A percentile compares a stretch with the other conserved stretches of the same genome.
phyloP scores from a whole-genome alignment of 495 filamentous ascomycete species.

The Penicillium simplicissimum region DNA sequence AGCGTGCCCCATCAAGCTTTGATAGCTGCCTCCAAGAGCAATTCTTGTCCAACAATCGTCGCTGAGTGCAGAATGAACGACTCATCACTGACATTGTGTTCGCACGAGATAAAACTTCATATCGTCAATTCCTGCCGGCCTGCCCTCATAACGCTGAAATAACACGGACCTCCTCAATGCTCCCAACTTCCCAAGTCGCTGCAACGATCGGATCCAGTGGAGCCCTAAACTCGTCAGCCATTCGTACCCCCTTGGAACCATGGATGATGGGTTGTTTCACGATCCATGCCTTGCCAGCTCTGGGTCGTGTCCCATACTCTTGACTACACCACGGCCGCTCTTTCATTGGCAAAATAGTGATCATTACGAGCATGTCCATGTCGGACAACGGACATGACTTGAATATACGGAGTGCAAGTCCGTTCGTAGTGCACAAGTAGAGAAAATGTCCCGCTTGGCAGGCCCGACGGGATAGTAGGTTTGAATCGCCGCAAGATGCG shows the following conservation, averaged over 20 bases:
- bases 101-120: too few relatives aligned
- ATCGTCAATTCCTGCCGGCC: too few relatives aligned
- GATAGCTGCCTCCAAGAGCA: background rate
- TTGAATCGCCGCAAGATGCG: background rate
- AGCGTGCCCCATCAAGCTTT: background rate
- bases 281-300: background rate
- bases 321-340: background rate
- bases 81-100: background rate
- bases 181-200: background rate
- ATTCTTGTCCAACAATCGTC: background rate
- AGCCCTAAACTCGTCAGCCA: conserved; percentile 19
- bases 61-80: background rate
- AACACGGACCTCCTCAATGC: background rate
- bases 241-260: conserved; percentile 7
- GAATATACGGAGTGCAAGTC: background rate
- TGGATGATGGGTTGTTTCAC: conserved; percentile 16
- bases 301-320: background rate
- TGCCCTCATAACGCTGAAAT: background rate
- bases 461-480: background rate
- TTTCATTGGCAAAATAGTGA: background rate
- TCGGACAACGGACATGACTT: background rate
- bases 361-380: background rate
- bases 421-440: too few relatives aligned
- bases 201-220: conserved; percentile 7
- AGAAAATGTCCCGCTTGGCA: background rate